Base-by-base conservation (phyloP, 345 rosid species). In the Bruguiera gymnorhiza region DNA sequence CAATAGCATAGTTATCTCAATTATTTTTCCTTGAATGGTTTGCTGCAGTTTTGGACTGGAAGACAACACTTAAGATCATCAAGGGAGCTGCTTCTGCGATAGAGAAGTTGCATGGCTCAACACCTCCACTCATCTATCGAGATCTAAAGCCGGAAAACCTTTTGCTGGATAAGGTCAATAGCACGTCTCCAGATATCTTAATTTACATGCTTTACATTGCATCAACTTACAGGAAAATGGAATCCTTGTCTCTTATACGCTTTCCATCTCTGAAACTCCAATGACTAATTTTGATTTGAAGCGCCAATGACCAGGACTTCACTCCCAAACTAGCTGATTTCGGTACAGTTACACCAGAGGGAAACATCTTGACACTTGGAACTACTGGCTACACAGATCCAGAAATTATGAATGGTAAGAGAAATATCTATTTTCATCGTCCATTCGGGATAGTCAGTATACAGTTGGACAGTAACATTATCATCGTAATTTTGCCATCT, bases 261-360 rank as follows among this genome's bases (percentile, higher is more conserved):
- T 43, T 15, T 13, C 50, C 50, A 43, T 43, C 19, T 43, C 15
- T 43, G 18, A 43, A 43, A 43, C 18, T 3, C 50, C 18, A 3
- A 13, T 3, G 19, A 11, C 5, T 43, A 13, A 43, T 2, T 19
- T 10, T 43, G 7, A 63, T 63, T 63, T 6, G 18, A n/a, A 5
- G 1, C 4, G 29, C 3, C 0, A 27, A 15, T 39, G 50, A 53
- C 16, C 63, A 71, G 75, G 58, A 71, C n/a, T 63, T 56, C 30
- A 64, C 29, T 9, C 75, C 75, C 30, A 71, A 71, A 43, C 32
- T 71, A 31, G 52, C 69, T 11, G 75, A 71, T 59, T 71, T 71
- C 13, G 75, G 75, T 29, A 64, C 23, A 0, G 64, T 71, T 27
- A 64, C 59, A 30, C 24, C 24, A 29, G 63, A 64, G 23, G 75